Evolutionary conservation across 2,329 filamentous ascomycete species (phyloP).

Genomic region (Aureobasidium subglaciale): DNA sequence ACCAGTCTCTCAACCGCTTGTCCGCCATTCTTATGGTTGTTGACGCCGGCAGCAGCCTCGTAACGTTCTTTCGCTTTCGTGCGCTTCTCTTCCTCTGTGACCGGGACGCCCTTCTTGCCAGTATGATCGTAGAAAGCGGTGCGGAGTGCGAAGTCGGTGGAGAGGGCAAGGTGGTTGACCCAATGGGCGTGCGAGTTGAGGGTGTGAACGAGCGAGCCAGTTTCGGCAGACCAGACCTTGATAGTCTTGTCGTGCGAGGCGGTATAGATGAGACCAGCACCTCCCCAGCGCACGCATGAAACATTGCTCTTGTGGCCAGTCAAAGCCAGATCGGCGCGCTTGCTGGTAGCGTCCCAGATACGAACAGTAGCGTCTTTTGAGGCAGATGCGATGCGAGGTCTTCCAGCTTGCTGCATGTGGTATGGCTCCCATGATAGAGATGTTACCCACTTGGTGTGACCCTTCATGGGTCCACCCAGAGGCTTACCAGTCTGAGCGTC

Average conservation of each 20-base stretch:
- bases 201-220: slow-evolving; percentile 73
- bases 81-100: slow-evolving; percentile 61
- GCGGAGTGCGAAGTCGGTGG: slow-evolving; percentile 81
- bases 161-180: slow-evolving; percentile 91
- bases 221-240: slow-evolving; percentile 77
- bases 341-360: slow-evolving; percentile 76
- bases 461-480: slow-evolving; percentile 65
- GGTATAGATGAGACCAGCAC: slow-evolving; percentile 76
- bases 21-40: slow-evolving; percentile 42
- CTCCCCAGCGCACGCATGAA: slow-evolving; percentile 90
- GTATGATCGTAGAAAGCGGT: slow-evolving; percentile 84
- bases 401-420: slow-evolving; percentile 67
- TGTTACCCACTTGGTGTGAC: slow-evolving; percentile 84
- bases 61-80: slow-evolving; percentile 74
- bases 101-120: slow-evolving; percentile 57
- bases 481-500: slow-evolving; percentile 73
- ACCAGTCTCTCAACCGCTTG: slow-evolving; percentile 77
- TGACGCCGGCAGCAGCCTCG: slow-evolving; percentile 69
- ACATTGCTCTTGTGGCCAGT: slow-evolving; percentile 85
- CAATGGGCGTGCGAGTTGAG: slow-evolving; percentile 81
- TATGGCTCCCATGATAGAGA: slow-evolving; percentile 90
- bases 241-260: slow-evolving; percentile 87
- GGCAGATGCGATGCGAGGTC: slow-evolving; percentile 73
- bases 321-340: slow-evolving; percentile 71
- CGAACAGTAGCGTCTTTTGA: slow-evolving; percentile 86